phyloP scores from a whole-genome alignment of 768 basidiomycete species.

The Phaeotremella skinneri region DNA sequence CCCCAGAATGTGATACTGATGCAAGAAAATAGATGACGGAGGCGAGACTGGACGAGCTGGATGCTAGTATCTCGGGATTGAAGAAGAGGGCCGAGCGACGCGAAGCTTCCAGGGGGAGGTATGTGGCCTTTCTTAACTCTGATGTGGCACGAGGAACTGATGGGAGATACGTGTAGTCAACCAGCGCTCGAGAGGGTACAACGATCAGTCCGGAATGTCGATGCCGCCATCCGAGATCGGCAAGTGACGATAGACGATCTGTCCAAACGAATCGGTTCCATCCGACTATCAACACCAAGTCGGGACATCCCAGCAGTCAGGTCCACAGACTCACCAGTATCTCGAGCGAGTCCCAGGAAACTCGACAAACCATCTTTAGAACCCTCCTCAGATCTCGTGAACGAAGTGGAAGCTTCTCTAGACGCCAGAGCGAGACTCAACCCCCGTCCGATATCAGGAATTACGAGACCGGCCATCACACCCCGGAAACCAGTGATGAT shows the following conservation, averaged over 20 bases:
- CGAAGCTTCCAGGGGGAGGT: constrained; percentile 59
- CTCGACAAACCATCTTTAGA: constrained; percentile 7
- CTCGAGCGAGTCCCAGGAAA: background rate
- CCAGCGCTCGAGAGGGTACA: constrained; percentile 82
- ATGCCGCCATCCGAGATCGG: constrained; percentile 52
- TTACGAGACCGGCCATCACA: constrained; percentile 12
- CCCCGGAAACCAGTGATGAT: constrained; percentile 10
- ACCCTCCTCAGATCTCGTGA: constrained; percentile 11
- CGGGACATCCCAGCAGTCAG: background rate
- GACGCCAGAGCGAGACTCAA: background rate
- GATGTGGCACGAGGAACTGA: constrained; percentile 7
- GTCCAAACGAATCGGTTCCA: constrained; percentile 35
- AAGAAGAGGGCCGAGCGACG: constrained; percentile 68
- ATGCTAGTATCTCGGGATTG: constrained; percentile 65
- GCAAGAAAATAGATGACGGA: constrained; percentile 59
- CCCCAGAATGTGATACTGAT: constrained; percentile 6
- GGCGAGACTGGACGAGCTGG: constrained; percentile 74
- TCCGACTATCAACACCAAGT: constrained; percentile 21
- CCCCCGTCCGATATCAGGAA: constrained; percentile 1
- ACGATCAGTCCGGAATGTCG: constrained; percentile 81
- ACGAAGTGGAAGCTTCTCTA: constrained; percentile 14
- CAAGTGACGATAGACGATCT: constrained; percentile 51
- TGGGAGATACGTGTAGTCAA: constrained; percentile 56
- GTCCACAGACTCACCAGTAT: no score
- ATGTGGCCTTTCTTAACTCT: background rate